Conservation (phyloP, 2,329 filamentous ascomycete genomes). For the Venturia nashicola region DNA sequence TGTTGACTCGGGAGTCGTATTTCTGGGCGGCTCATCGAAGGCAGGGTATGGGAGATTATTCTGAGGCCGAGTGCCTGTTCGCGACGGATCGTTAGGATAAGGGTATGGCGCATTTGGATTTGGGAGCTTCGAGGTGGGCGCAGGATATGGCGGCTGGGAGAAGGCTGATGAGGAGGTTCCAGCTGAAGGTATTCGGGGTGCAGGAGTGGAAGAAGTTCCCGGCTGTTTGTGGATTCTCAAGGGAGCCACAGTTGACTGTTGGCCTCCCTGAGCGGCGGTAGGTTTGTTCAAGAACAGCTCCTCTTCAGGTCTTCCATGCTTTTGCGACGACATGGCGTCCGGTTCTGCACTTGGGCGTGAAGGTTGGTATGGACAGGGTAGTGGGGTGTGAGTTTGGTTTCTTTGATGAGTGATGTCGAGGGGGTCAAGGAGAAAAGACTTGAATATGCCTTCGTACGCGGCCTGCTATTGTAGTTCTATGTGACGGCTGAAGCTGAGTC, state of each 20-base stretch:
- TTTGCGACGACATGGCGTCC: conserved; percentile 8
- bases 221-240: conserved; percentile 69
- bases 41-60: conserved; percentile 25
- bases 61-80: conserved; percentile 15
- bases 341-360: neutral
- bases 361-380: neutral
- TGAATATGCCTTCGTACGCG: neutral
- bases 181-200: conserved; percentile 22
- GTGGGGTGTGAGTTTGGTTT: neutral
- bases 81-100: conserved; percentile 32
- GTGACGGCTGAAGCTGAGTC: neutral
- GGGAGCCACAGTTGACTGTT: conserved; percentile 72
- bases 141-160: conserved; percentile 40
- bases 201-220: conserved; percentile 36
- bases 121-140: conserved; percentile 35
- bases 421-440: neutral
- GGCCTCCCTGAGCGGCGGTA: conserved; percentile 28
- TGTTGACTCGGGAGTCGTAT: conserved; percentile 19
- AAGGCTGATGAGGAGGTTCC: neutral
- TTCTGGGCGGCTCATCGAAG: conserved; percentile 21
- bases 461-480: too few species aligned
- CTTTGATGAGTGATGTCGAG: neutral
- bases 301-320: conserved; percentile 58
- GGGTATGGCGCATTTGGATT: conserved; percentile 31
- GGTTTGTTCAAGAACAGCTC: conserved; percentile 62